Percentiles rank a stretch among this genome's conserved stretches.
These are phyloP conservation scores for Sphaerulina vaccinii DNA, from an alignment of 2,329 filamentous ascomycete genomes.

Conservation along the genomic window DNA sequence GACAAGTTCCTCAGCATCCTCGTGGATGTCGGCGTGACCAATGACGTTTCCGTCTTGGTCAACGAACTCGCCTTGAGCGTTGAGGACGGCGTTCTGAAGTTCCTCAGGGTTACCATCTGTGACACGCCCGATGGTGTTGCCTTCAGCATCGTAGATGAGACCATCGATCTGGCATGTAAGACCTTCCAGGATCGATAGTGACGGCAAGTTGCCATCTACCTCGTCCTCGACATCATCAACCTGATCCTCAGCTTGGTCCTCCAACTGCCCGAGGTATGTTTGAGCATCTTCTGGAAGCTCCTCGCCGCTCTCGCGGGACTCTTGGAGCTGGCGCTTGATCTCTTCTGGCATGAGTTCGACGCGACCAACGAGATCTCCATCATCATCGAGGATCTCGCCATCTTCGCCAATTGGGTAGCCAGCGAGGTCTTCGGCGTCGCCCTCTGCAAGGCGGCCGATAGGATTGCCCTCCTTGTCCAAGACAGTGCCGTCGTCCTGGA, in stretches of 20 bases:
- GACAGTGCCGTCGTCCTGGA: conserved; percentile 56
- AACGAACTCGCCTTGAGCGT: conserved; percentile 56
- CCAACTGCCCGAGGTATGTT: conserved; percentile 34
- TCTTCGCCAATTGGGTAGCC: conserved; percentile 55
- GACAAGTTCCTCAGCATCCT: conserved; percentile 43
- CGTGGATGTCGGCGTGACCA: conserved; percentile 52
- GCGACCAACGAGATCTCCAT: conserved; percentile 55
- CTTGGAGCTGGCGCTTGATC: conserved; percentile 43
- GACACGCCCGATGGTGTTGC: conserved; percentile 51
- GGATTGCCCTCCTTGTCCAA: conserved; percentile 51
- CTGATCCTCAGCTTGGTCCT: conserved; percentile 27
- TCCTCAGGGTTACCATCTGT: conserved; percentile 50
- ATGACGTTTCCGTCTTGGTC: conserved; percentile 55
- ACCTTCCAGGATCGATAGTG: conserved; percentile 48
- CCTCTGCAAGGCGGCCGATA: conserved; percentile 52
- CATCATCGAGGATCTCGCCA: conserved; percentile 56
- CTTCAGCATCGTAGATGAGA: conserved; percentile 52
- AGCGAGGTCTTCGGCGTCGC: conserved; percentile 53
- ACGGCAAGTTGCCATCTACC: conserved; percentile 41
- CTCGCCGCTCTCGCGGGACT: conserved; percentile 39
- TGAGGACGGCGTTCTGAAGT: conserved; percentile 50
- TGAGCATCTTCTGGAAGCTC: conserved; percentile 39
- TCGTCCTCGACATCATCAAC: conserved; percentile 36
- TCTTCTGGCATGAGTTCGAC: conserved; percentile 51
- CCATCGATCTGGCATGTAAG: conserved; percentile 49